Percentiles rank a stretch among this genome's conserved stretches.
Evolutionary conservation across 805 yeast species (phyloP).

Genomic region (Candida tibetensis): DNA sequence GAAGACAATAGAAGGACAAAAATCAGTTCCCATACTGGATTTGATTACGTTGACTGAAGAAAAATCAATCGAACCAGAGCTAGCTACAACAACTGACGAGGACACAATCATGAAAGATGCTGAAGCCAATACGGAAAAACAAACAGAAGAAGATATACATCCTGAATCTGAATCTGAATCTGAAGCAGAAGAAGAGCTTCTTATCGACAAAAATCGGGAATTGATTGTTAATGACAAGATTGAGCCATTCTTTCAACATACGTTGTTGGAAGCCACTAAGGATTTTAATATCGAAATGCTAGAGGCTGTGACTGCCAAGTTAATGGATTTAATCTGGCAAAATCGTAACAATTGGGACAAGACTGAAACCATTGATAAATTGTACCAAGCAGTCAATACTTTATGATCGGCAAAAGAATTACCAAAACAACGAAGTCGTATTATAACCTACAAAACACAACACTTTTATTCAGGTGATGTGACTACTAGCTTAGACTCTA

Average conservation of each 20-base stretch:
- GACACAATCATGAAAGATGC: background rate
- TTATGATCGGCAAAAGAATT: too few relatives aligned
- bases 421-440: too few relatives aligned
- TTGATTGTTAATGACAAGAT: conserved; percentile 25
- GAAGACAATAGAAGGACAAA: background rate
- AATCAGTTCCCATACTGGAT: background rate
- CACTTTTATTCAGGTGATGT: too few relatives aligned
- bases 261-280: conserved; percentile 29
- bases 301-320: conserved; percentile 51
- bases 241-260: conserved; percentile 22
- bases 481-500: too few relatives aligned
- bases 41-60: background rate
- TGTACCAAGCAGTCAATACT: conserved; percentile 18
- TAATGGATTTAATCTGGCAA: conserved; percentile 73
- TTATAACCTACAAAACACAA: too few relatives aligned
- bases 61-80: background rate
- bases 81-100: background rate
- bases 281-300: conserved; percentile 35
- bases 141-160: conserved; percentile 1
- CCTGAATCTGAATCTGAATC: conserved; percentile 24
- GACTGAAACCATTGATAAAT: conserved; percentile 30
- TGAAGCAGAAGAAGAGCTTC: conserved; percentile 32
- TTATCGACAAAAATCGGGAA: conserved; percentile 57
- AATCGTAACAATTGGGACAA: conserved; percentile 53
- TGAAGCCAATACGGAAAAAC: background rate